phyloP scores from a whole-genome alignment of 2,329 filamentous ascomycete genomes.

The Alternaria arbusti region DNA sequence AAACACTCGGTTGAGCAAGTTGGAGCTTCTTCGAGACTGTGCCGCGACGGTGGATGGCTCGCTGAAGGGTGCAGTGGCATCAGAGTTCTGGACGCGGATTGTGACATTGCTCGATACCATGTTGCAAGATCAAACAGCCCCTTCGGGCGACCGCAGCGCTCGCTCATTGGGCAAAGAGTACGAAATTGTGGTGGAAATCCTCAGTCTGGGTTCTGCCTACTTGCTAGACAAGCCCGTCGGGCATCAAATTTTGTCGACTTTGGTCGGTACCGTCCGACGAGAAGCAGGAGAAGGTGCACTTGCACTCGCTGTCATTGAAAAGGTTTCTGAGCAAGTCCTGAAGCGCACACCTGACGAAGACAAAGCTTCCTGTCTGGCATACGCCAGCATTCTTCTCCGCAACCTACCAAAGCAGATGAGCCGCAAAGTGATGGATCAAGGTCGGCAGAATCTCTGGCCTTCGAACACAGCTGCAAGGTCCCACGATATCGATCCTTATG shows the following conservation, averaged over 20 bases:
- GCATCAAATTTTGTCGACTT: constrained; percentile 60
- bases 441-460: constrained; percentile 71
- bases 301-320: constrained; percentile 72
- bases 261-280: constrained; percentile 62
- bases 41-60: constrained; percentile 29
- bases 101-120: constrained; percentile 27
- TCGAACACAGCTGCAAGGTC: constrained; percentile 50
- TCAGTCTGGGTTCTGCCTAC: constrained; percentile 64
- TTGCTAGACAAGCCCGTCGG: constrained; percentile 27
- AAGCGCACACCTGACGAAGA: constrained; percentile 24
- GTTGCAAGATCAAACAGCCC: constrained; percentile 28
- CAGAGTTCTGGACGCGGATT: constrained; percentile 40
- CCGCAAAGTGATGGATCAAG: constrained; percentile 62
- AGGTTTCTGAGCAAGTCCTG: constrained; percentile 61
- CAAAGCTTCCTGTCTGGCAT: constrained; percentile 26
- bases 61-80: constrained; percentile 23
- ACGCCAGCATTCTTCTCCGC: constrained; percentile 45
- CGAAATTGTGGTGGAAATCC: constrained; percentile 70
- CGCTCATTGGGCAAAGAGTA: constrained; percentile 69
- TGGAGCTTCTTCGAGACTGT: constrained; percentile 50
- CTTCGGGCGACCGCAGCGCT: constrained; percentile 31
- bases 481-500: constrained; percentile 64
- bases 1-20: constrained; percentile 42
- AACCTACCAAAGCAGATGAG: constrained; percentile 53
- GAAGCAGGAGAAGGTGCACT: constrained; percentile 73